Base-by-base conservation (phyloP, 495 filamentous ascomycete species). In the Talaromyces trachyspermus region DNA sequence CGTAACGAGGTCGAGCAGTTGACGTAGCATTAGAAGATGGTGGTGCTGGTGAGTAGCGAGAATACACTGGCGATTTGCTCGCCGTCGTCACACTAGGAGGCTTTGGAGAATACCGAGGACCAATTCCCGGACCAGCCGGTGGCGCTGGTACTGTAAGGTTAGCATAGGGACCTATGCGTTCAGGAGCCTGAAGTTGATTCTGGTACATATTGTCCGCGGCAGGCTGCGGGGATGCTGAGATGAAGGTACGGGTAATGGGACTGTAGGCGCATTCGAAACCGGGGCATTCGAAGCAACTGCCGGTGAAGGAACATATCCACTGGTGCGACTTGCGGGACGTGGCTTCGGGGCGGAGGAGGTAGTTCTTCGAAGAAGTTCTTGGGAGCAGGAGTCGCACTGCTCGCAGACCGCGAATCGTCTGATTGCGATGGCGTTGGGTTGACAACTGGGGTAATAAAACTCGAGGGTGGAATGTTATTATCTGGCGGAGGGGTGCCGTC, bases 281-380 rank as follows among this genome's bases (percentile, higher is more conserved):
- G 53, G 8, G 42, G 25, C 11, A n/a, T 30, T 39, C 3, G 54
- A 39, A 18, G 59, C 50, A 22, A 59, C 49, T 50, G 46, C 56
- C 18, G 60, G 51, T 30, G 64, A 63, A 20, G 78, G 78, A 11
- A 75, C 74, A 59, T 81, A 81, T 32, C 75, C 69, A 2, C 75
- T 69, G 22, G 62, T 36, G 12, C 44, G 63, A 52, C 57, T 76
- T 5, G 62, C 51, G 48, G 65, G 65, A 17, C 71, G 56, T 54
- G 71, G 74, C 19, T 75, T 76, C 36, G 81, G 75, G 53, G 48
- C 77, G 29, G 75, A 58, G 49, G 82, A 7, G 92, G 92, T 44
- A 96, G 72, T 29, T 98, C 92, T 60, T 95, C 91, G 53, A 90
- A 96, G 61, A 96, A 96, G 43, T 79, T 81, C 46, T 72, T 71